Evolutionary conservation across 192 early-diverging fungal genomes (phyloP).

Genomic region (Gonapodya prolifera): DNA sequence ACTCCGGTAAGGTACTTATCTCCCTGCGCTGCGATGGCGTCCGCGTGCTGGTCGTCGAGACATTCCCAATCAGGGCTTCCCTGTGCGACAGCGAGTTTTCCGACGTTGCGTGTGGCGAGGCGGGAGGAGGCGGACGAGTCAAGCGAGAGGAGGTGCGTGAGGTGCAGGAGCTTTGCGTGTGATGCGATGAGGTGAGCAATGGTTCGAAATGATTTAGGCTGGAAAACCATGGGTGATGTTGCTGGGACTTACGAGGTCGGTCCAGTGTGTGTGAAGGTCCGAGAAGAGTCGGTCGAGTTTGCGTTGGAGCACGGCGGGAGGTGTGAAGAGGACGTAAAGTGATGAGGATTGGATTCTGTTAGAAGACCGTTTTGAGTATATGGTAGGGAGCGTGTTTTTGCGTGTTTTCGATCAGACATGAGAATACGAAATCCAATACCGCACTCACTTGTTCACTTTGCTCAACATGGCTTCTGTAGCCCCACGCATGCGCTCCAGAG

Average conservation of each 20-base stretch:
- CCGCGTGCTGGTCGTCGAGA: not conserved
- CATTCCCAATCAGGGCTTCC: not conserved
- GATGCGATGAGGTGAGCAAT: not conserved
- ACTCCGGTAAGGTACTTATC: not conserved
- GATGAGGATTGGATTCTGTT: not conserved
- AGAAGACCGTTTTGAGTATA: too few species aligned
- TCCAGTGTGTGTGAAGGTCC: not conserved
- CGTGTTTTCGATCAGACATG: too few species aligned
- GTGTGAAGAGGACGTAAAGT: not conserved
- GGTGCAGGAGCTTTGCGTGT: not conserved
- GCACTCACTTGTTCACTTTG: too few species aligned
- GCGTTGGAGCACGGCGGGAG: not conserved
- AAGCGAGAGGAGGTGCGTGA: not conserved
- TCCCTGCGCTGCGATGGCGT: not conserved
- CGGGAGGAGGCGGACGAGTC: not conserved
- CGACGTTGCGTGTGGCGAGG: not conserved
- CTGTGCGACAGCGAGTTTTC: not conserved
- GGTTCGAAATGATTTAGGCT: not conserved
- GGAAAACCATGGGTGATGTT: not conserved
- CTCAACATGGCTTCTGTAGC: too few species aligned
- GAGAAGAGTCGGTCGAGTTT: not conserved
- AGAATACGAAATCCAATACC: too few species aligned
- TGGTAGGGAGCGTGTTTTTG: too few species aligned
- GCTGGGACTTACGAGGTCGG: not conserved
- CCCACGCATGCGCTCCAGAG: too few species aligned